Evolutionary conservation across 1,284 basidiomycete genomes (phyloP), one percentile per base, ranked within the genome.

Genomic region (Acaromyces ingoldii): DNA sequence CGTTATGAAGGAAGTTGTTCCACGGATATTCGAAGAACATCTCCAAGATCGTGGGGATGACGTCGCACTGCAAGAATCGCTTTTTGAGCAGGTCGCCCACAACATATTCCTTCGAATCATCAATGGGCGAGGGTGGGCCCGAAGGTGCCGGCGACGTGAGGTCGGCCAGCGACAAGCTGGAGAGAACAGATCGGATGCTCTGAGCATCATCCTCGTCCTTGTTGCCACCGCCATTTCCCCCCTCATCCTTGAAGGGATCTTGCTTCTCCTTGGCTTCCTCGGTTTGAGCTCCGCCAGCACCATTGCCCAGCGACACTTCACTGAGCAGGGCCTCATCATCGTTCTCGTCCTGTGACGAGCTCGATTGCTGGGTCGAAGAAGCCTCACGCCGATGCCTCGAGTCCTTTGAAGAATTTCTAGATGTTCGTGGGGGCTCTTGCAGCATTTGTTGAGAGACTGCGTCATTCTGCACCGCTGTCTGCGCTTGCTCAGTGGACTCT

Each of bases 1-100:
- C 87, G 67, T 91, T 92, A 76, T 99, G 95, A 37, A 98, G 78
- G 75, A 98, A 97, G 74, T 98, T 97, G 79, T 98, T 97, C 87
- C 90, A 91, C 0, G 91, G 91, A 68, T 87, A 95, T 57, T 89
- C 85, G 75, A 97, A 96, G 80, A 98, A 97, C 34, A 97, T 44
- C 21, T 30, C 42, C 2, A 74, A 54, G 15, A 74, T 60, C 24
- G 65, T 69, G 0, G 70, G 66, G 4, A 75, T 60, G 21, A 74
- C 63, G 36, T 61, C 58, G 58, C 63, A 67, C 29, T 74, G 63
- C 42, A 67, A 57, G 54, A 74, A 74, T 42, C 66, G 63, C 26
- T 57, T 57, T 57, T 74, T 74, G 49, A 74, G 60, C 33, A 66
- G 55, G 34, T 72, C 70, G 10, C 72, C 71, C 11, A 65, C 62